These are phyloP conservation scores for Ascochyta koolunga DNA, from an alignment of 2,329 filamentous ascomycete species.

Conservation along the genomic window DNA sequence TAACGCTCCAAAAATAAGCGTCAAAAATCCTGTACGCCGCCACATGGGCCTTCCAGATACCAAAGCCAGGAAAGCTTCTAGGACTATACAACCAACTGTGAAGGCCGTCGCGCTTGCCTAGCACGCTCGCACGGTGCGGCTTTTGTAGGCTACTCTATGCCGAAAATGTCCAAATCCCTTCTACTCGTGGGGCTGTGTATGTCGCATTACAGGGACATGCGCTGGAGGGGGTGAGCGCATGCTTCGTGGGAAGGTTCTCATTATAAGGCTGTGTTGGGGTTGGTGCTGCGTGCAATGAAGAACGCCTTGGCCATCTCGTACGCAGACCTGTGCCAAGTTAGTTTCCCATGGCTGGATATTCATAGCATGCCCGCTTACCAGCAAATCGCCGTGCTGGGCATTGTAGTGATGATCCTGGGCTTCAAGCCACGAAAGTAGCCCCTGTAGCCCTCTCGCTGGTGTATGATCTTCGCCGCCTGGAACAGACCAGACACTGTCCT, in stretches of 20 bases:
- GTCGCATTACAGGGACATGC: slow-evolving; percentile 17
- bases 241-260: neutral
- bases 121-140: slow-evolving; percentile 23
- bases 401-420: slow-evolving; percentile 91
- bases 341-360: neutral
- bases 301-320: slow-evolving; percentile 74
- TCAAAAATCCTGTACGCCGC: slow-evolving; percentile 34
- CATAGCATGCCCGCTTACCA: slow-evolving; percentile 66
- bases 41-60: slow-evolving; percentile 31
- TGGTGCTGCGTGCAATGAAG: slow-evolving; percentile 58
- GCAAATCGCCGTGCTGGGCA: slow-evolving; percentile 99
- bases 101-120: slow-evolving; percentile 23
- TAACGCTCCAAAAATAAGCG: slow-evolving; percentile 32
- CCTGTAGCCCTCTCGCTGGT: slow-evolving; percentile 78
- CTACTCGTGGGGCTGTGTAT: slow-evolving; percentile 18
- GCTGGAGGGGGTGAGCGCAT: slow-evolving; percentile 8
- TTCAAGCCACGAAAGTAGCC: slow-evolving; percentile 95
- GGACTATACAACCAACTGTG: slow-evolving; percentile 35
- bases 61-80: slow-evolving; percentile 32
- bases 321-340: slow-evolving; percentile 58
- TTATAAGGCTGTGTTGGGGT: slow-evolving; percentile 34
- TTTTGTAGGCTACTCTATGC: slow-evolving; percentile 20
- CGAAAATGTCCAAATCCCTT: slow-evolving; percentile 18
- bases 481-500: slow-evolving; percentile 82
- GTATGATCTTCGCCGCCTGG: slow-evolving; percentile 80